A percentile compares a stretch with the other conserved stretches of the same genome.
phyloP scores from a whole-genome alignment of 2,329 filamentous ascomycete genomes.

The Trichoderma sp. region DNA sequence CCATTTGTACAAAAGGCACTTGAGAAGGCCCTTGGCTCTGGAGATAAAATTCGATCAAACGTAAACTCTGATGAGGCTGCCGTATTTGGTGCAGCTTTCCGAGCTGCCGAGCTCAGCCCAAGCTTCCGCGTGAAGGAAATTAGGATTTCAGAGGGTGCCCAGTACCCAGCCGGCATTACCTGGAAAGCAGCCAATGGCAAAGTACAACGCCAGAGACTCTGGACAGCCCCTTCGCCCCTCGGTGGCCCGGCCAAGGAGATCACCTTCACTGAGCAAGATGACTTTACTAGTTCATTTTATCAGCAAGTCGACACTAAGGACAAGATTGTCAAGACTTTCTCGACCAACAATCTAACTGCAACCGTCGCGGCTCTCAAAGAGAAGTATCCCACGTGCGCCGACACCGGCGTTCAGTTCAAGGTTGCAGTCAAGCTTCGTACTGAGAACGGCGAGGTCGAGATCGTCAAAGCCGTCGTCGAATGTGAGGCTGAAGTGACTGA shows the following conservation, averaged over 20 bases:
- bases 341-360: conserved; percentile 82
- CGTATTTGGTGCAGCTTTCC: conserved; percentile 93
- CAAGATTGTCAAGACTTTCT: conserved; percentile 64
- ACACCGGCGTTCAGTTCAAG: conserved; percentile 77
- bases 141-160: conserved; percentile 72
- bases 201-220: conserved; percentile 77
- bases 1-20: conserved; percentile 92
- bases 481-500: conserved; percentile 75
- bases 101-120: conserved; percentile 86
- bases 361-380: conserved; percentile 78
- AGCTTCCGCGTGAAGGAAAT: conserved; percentile 99
- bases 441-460: conserved; percentile 76
- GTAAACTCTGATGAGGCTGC: conserved; percentile 97
- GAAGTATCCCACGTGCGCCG: conserved; percentile 70
- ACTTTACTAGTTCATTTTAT: conserved; percentile 79
- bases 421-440: conserved; percentile 72
- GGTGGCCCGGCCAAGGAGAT: conserved; percentile 80
- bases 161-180: conserved; percentile 73
- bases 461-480: conserved; percentile 74
- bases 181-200: conserved; percentile 71
- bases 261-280: conserved; percentile 76
- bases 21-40: conserved; percentile 69
- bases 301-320: conserved; percentile 66
- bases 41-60: conserved; percentile 83
- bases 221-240: conserved; percentile 73